phyloP scores from a whole-genome alignment of 2,329 filamentous ascomycete genomes.

The Rutstroemia sp. region DNA sequence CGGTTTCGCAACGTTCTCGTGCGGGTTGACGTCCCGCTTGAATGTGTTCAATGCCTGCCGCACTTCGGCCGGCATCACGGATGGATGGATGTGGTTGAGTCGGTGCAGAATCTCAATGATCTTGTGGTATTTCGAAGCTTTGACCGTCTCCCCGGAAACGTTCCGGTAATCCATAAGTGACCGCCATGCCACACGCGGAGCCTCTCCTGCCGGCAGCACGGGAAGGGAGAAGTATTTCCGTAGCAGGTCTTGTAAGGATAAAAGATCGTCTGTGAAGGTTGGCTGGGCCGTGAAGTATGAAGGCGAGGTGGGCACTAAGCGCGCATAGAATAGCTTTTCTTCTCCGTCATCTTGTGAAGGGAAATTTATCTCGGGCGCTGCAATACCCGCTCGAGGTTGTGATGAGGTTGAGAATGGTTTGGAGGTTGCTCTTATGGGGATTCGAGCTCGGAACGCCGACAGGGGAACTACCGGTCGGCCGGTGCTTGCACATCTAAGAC shows the following conservation, averaged over 20 bases:
- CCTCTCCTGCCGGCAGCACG: slow-evolving; percentile 54
- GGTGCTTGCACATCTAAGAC: slow-evolving; percentile 19
- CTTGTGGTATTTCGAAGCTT: slow-evolving; percentile 69
- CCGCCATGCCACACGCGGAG: slow-evolving; percentile 72
- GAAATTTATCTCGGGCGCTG: slow-evolving; percentile 39
- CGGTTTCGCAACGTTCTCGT: slow-evolving; percentile 54
- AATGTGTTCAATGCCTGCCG: slow-evolving; percentile 58
- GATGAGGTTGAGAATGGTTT: slow-evolving; percentile 25
- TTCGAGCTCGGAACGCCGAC: slow-evolving; percentile 11
- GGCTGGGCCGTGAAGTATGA: slow-evolving; percentile 93
- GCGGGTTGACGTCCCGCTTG: slow-evolving; percentile 67
- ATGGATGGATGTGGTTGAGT: slow-evolving; percentile 78
- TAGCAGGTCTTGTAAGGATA: slow-evolving; percentile 64
- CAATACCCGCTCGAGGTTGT: slow-evolving; percentile 30
- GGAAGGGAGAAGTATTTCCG: slow-evolving; percentile 70
- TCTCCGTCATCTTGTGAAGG: slow-evolving; percentile 16
- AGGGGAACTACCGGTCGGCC: slow-evolving; percentile 11
- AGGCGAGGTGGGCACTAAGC: slow-evolving; percentile 74
- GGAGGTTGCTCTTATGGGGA: slow-evolving; percentile 12
- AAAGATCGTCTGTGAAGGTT: slow-evolving; percentile 76
- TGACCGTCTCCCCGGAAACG: slow-evolving; percentile 63
- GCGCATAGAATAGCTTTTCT: slow-evolving; percentile 42
- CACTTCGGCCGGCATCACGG: slow-evolving; percentile 65
- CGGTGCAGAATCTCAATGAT: slow-evolving; percentile 70
- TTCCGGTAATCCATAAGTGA: slow-evolving; percentile 69